Conservation (phyloP, 2,329 filamentous ascomycete species). For the Blumeriella jaapii region DNA sequence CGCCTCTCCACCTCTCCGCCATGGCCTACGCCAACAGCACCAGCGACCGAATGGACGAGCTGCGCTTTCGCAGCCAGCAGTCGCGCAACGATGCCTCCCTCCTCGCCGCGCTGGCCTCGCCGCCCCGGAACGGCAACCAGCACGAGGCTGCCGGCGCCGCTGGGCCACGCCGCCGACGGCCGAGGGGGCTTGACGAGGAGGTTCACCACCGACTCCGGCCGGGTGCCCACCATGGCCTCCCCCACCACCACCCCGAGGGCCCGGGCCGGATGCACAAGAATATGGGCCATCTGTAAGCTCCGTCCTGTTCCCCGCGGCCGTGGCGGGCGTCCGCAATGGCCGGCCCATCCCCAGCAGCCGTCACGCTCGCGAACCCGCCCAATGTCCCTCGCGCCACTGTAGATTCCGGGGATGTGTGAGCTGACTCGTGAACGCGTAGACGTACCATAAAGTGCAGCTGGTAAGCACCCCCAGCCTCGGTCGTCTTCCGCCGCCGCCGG, state of each 20-base stretch:
- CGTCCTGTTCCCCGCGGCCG: constrained; percentile 9
- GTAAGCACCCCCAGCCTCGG: constrained; percentile 39
- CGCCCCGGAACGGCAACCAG: constrained; percentile 62
- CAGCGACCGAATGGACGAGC: constrained; percentile 63
- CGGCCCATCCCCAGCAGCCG: constrained; percentile 5
- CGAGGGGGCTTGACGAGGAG: constrained; percentile 74
- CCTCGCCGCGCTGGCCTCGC: constrained; percentile 62
- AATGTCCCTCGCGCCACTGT: too few relatives aligned
- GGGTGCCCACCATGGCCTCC: constrained; percentile 62
- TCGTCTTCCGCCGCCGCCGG: too few relatives aligned
- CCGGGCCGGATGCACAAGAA: constrained; percentile 22
- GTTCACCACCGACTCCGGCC: constrained; percentile 85
- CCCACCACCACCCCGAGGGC: constrained; percentile 23
- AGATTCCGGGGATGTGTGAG: too few relatives aligned
- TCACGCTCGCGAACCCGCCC: too few relatives aligned
- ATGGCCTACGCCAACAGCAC: constrained; percentile 56
- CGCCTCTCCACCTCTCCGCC: constrained; percentile 25
- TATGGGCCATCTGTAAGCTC: constrained; percentile 27
- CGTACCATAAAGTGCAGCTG: constrained; percentile 63
- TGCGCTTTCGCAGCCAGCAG: constrained; percentile 67
- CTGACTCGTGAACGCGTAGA: constrained; percentile 31
- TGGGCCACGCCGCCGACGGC: constrained; percentile 51
- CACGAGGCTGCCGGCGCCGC: constrained; percentile 47
- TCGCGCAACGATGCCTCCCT: constrained; percentile 67
- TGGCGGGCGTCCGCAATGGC: too few relatives aligned